Evolutionary conservation across 129 eudicot genomes (phyloP), one percentile per base, ranked within the genome.

Genomic region (Saposhnikovia divaricata): DNA sequence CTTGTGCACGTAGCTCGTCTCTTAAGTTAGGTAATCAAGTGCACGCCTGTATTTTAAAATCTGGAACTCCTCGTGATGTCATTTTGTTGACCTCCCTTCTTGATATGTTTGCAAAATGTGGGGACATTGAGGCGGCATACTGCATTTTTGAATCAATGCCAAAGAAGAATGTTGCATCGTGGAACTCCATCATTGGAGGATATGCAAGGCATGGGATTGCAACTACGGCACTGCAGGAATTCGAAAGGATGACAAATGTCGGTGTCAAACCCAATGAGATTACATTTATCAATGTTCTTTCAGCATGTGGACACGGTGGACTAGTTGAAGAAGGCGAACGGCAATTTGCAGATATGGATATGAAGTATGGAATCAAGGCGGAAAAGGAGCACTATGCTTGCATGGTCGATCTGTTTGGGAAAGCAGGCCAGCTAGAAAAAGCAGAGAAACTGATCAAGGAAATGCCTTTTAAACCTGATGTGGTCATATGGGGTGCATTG

Each of bases 341-440:
- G 27, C 74, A 87, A 38, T 93, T 93, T 80, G 19, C 4, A 38
- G 83, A 78, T 43, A 93, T 93, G 95, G 83, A 31, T 45, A 77
- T 16, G 44, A 84, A 74, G 78, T 89, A 89, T 28, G 90, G 91
- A 18, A 45, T 93, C n/a, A 12, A 79, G 70, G 77, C 90, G 57
- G 88, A 84, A 69, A 82, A 82, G 90, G 90, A 93, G 84, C 97
- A 93, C 63, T 93, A 93, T 81, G 84, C 91, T 80, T 93, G 97
- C 79, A 91, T 93, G 97, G 98, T 93, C 86, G 97, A 93, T 80
- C 83, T 93, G 8, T 89, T 91, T 77, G 98, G 98, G 40, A 88
- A 85, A 77, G 89, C 96, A 14, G 97, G 98, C n/a, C 79, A 84
- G 85, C 46, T 91, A 34, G 93, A 91, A 47, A 93, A 91, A 78